phyloP scores from a whole-genome alignment of 2,329 filamentous ascomycete genomes.

The Colletotrichum lindemuthianum region DNA sequence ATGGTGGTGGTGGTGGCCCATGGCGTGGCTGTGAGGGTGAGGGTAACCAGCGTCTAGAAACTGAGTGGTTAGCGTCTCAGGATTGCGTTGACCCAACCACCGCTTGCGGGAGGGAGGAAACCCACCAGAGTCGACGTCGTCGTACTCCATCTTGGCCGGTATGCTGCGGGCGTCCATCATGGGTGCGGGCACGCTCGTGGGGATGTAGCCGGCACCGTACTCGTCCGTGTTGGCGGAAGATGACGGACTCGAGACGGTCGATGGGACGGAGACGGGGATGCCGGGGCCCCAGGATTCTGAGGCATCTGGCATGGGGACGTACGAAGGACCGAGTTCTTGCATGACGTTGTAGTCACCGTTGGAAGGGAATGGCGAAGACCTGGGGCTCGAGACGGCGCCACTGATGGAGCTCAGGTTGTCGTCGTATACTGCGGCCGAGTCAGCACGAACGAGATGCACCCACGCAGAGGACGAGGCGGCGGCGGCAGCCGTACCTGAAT shows the following conservation, averaged over 20 bases:
- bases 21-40: slow-evolving; percentile 44
- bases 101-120: slow-evolving; percentile 15
- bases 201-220: slow-evolving; percentile 57
- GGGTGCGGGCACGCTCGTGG: slow-evolving; percentile 58
- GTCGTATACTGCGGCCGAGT: slow-evolving; percentile 50
- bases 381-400: slow-evolving; percentile 54
- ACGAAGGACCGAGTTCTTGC: slow-evolving; percentile 53
- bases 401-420: slow-evolving; percentile 51
- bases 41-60: slow-evolving; percentile 46
- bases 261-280: slow-evolving; percentile 56
- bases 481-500: slow-evolving; percentile 49
- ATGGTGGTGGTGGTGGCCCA: slow-evolving; percentile 22
- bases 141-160: slow-evolving; percentile 52
- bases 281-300: slow-evolving; percentile 58
- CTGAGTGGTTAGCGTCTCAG: slow-evolving; percentile 43
- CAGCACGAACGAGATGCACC: slow-evolving; percentile 33
- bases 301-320: slow-evolving; percentile 52
- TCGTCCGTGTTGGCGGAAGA: slow-evolving; percentile 61
- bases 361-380: slow-evolving; percentile 56
- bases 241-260: slow-evolving; percentile 62
- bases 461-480: slow-evolving; percentile 34
- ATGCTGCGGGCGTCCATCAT: slow-evolving; percentile 51
- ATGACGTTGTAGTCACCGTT: slow-evolving; percentile 54
- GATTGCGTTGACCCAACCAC: slow-evolving; percentile 37
- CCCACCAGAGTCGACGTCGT: slow-evolving; percentile 43